Percentiles rank a stretch among this genome's conserved stretches.
phyloP scores from a whole-genome alignment of 139 green algal genomes.

The Zygnema cylindricum region DNA sequence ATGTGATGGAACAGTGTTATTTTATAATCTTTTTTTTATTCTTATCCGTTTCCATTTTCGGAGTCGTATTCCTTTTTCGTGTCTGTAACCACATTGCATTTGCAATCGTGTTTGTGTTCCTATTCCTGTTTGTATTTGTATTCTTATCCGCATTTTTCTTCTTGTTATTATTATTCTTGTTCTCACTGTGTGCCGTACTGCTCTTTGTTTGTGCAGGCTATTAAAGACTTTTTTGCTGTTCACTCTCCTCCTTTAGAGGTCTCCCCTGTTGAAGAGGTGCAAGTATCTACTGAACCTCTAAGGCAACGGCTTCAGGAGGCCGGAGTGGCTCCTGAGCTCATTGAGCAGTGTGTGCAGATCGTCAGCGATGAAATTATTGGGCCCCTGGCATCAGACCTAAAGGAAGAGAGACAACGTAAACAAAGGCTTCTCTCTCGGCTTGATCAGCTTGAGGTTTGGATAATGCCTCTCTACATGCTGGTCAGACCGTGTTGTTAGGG shows the following conservation, averaged over 20 bases:
- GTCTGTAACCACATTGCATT: no score
- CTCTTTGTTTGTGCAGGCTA: not conserved
- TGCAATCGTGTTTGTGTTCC: no score
- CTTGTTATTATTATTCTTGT: no score
- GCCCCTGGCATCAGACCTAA: conserved; percentile 14
- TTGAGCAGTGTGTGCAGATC: conserved; percentile 43
- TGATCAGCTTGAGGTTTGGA: conserved; percentile 34
- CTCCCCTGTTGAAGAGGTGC: conserved; percentile 10
- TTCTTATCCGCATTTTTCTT: no score
- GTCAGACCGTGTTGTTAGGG: no score
- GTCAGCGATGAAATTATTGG: not conserved
- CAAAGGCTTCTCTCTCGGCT: conserved; percentile 18
- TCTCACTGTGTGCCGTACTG: not conserved
- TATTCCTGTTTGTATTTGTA: no score
- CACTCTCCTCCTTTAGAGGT: not conserved
- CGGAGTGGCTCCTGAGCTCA: not conserved
- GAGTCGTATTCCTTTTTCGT: no score
- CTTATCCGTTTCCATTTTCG: no score
- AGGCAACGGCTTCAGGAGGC: not conserved
- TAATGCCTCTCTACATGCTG: no score
- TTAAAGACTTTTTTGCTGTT: not conserved
- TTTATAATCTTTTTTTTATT: no score
- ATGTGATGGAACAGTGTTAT: no score
- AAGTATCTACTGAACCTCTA: conserved; percentile 8
- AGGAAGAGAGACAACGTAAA: conserved; percentile 6